Evolutionary conservation across 2,329 filamentous ascomycete genomes (phyloP).

Genomic region (Alternaria sp.): DNA sequence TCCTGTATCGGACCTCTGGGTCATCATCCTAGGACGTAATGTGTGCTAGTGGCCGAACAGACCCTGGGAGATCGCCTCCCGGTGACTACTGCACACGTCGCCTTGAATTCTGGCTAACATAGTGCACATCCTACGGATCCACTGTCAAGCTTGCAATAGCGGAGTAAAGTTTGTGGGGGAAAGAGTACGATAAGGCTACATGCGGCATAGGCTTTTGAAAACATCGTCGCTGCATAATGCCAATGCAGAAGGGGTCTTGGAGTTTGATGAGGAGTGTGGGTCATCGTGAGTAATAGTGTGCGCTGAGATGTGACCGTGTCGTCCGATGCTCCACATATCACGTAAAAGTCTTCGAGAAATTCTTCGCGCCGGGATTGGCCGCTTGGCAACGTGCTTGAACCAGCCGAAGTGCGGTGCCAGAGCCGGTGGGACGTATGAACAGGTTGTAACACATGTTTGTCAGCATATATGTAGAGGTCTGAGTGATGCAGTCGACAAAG

Average conservation of each 20-base stretch:
- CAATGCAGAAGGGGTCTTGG: slow-evolving; percentile 17
- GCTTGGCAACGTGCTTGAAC: slow-evolving; percentile 31
- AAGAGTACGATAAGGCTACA: slow-evolving; percentile 26
- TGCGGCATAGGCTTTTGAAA: slow-evolving; percentile 23
- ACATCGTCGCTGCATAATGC: slow-evolving; percentile 15
- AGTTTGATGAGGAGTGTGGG: slow-evolving; percentile 36
- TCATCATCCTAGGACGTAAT: slow-evolving; percentile 28
- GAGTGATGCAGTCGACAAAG: slow-evolving; percentile 9
- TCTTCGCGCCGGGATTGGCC: slow-evolving; percentile 28
- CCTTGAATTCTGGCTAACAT: slow-evolving; percentile 12
- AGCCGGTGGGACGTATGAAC: not conserved
- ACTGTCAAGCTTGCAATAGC: slow-evolving; percentile 21
- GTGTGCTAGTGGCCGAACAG: slow-evolving; percentile 35
- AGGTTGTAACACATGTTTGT: not conserved
- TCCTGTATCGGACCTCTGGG: slow-evolving; percentile 41
- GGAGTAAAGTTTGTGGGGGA: slow-evolving; percentile 40
- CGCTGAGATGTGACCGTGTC: slow-evolving; percentile 30
- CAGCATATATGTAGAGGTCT: not conserved
- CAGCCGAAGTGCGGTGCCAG: slow-evolving; percentile 17
- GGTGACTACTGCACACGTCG: slow-evolving; percentile 3
- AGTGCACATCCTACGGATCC: slow-evolving; percentile 9
- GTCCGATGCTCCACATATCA: slow-evolving; percentile 40
- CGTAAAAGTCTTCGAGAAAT: slow-evolving; percentile 44
- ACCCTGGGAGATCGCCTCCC: slow-evolving; percentile 33
- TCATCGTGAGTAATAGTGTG: slow-evolving; percentile 41